These are phyloP conservation scores for Scleroderma bovista DNA, from an alignment of 768 basidiomycete genomes.

Conservation along the genomic window DNA sequence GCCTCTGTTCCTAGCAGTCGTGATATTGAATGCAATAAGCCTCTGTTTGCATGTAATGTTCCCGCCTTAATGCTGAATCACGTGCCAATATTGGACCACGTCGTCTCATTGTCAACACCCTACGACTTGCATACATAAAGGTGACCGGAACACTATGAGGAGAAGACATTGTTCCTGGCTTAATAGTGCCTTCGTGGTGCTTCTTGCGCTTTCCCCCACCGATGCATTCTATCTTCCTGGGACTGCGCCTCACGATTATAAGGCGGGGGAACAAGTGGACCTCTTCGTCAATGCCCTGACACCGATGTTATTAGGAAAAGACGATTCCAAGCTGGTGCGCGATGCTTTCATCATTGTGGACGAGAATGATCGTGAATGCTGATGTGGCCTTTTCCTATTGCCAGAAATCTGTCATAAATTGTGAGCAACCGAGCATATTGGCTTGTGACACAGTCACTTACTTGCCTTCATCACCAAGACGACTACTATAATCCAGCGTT, in stretches of 20 bases:
- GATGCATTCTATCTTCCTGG: slow-evolving; percentile 89
- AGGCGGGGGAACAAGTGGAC: slow-evolving; percentile 64
- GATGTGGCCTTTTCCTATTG: neutral
- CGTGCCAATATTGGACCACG: no score
- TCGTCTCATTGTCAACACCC: no score
- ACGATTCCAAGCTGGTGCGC: slow-evolving; percentile 71
- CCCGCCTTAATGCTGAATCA: no score
- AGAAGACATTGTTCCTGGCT: slow-evolving; percentile 8
- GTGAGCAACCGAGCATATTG: slow-evolving; percentile 32
- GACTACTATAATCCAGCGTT: slow-evolving; percentile 90
- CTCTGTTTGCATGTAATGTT: no score
- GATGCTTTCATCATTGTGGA: neutral
- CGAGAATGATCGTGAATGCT: slow-evolving; percentile 4
- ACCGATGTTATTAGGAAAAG: slow-evolving; percentile 67
- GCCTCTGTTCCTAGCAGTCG: no score
- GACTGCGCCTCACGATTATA: slow-evolving; percentile 83
- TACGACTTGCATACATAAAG: no score
- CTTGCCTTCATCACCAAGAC: slow-evolving; percentile 39
- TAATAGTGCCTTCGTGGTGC: slow-evolving; percentile 7
- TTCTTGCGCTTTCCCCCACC: slow-evolving; percentile 16
- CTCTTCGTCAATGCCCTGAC: slow-evolving; percentile 86
- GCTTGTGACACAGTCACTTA: slow-evolving; percentile 3
- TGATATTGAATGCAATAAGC: no score
- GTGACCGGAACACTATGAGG: no score
- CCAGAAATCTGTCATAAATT: slow-evolving; percentile 89